Percentiles rank a stretch among this genome's conserved stretches.
These are phyloP conservation scores for Aspergillus ustus DNA, from an alignment of 2,329 filamentous ascomycete genomes.

Conservation along the genomic window DNA sequence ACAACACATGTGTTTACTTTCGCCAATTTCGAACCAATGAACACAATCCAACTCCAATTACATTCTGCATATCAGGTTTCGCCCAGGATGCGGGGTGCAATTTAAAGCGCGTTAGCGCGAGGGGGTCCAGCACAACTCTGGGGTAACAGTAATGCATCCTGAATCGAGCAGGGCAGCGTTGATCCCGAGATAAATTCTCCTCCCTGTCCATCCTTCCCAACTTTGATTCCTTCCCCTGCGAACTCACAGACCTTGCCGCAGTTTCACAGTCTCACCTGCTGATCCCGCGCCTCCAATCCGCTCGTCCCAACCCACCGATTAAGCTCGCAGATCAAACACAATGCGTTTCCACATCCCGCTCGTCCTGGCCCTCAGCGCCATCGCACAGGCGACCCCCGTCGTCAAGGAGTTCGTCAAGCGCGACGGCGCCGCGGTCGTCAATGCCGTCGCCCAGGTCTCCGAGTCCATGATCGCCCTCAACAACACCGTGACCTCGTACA, in stretches of 20 bases:
- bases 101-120: not conserved
- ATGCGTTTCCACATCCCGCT: conserved; percentile 18
- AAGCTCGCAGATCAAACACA: not conserved
- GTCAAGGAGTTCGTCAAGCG: conserved; percentile 14
- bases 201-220: not conserved
- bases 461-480: conserved; percentile 23
- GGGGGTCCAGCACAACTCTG: not conserved
- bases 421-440: conserved; percentile 22
- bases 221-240: not conserved
- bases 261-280: not conserved
- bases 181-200: conserved; percentile 1
- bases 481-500: conserved; percentile 23
- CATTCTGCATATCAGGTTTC: not conserved
- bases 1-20: not conserved
- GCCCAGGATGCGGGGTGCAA: conserved; percentile 6
- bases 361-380: conserved; percentile 3
- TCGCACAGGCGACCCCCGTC: conserved; percentile 17
- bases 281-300: not conserved
- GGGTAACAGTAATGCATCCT: not conserved
- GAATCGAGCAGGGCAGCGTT: not conserved
- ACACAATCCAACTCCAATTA: not conserved
- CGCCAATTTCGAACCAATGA: not conserved
- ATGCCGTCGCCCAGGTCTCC: conserved; percentile 20
- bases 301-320: not conserved
- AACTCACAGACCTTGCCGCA: not conserved